phyloP scores from a whole-genome alignment of 2,329 filamentous ascomycete genomes.

The Pyrenochaeta sp. region DNA sequence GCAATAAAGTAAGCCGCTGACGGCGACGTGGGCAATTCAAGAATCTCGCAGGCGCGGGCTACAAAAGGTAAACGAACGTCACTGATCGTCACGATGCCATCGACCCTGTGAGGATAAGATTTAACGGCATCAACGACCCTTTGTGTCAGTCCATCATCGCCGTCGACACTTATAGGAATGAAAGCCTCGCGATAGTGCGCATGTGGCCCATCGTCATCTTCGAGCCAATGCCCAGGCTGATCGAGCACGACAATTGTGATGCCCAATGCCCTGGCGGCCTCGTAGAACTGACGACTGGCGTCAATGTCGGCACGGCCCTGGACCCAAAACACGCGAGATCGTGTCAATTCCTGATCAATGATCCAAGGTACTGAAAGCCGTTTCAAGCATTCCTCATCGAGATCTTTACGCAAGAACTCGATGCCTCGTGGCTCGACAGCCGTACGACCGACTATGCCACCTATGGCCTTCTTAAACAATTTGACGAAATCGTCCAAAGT shows the following conservation, averaged over 20 bases:
- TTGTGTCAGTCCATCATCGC: slow-evolving; percentile 28
- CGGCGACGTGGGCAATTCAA: slow-evolving; percentile 44
- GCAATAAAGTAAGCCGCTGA: slow-evolving; percentile 31
- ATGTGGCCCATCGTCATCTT: slow-evolving; percentile 44
- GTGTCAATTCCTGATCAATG: neutral
- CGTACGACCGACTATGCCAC: neutral
- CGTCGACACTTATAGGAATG: slow-evolving; percentile 39
- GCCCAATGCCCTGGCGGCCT: slow-evolving; percentile 31
- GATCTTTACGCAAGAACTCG: neutral
- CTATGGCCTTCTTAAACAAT: neutral
- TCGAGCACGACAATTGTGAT: slow-evolving; percentile 51
- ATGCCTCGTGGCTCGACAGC: neutral
- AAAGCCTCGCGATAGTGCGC: slow-evolving; percentile 16
- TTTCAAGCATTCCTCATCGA: neutral
- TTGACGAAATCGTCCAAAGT: neutral
- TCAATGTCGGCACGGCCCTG: slow-evolving; percentile 3
- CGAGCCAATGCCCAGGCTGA: slow-evolving; percentile 51
- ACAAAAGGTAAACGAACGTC: slow-evolving; percentile 41
- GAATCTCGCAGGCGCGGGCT: slow-evolving; percentile 40
- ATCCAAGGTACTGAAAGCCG: neutral
- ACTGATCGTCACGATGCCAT: slow-evolving; percentile 51
- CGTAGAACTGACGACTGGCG: neutral
- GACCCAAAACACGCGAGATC: slow-evolving; percentile 9
- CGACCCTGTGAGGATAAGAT: slow-evolving; percentile 30
- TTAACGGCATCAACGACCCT: slow-evolving; percentile 21